phyloP scores from a whole-genome alignment of 768 basidiomycete species.

The Collybiopsis luxurians region DNA sequence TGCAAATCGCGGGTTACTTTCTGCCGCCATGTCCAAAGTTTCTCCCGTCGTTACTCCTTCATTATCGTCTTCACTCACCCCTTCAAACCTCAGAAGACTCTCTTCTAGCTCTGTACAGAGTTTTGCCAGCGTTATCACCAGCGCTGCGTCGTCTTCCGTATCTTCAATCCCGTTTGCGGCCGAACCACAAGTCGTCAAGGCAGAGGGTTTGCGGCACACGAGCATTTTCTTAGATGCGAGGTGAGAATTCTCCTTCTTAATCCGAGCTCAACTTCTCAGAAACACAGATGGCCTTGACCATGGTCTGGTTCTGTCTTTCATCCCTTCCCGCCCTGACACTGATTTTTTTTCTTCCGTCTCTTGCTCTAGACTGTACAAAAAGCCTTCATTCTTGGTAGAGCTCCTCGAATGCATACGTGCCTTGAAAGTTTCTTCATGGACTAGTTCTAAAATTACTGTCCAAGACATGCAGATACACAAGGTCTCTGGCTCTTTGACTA shows the following conservation, averaged over 20 bases:
- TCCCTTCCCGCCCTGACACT: no score
- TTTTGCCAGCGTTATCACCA: constrained; percentile 26
- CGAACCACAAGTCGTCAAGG: constrained; percentile 41
- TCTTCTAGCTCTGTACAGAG: constrained; percentile 34
- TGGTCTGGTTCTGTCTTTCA: constrained; percentile 33
- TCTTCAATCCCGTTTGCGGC: constrained; percentile 32
- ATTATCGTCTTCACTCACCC: constrained; percentile 11
- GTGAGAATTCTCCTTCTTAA: constrained; percentile 47
- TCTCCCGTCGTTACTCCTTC: constrained; percentile 16
- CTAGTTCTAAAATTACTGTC: constrained; percentile 39
- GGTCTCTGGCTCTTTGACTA: constrained; percentile 91
- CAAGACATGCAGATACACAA: constrained; percentile 63
- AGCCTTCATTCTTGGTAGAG: constrained; percentile 48
- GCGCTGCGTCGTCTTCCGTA: constrained; percentile 27
- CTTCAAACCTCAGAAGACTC: constrained; percentile 20
- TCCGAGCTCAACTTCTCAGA: constrained; percentile 28
- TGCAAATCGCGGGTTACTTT: no score
- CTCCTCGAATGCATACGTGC: constrained; percentile 54
- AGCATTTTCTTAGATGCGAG: constrained; percentile 58
- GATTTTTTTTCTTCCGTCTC: constrained; percentile 19
- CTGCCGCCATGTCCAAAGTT: constrained; percentile 12
- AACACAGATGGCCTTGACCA: constrained; percentile 31
- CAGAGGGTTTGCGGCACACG: constrained; percentile 62
- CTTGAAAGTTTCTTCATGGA: constrained; percentile 63
- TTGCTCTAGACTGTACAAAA: constrained; percentile 60